Evolutionary conservation across 345 rosid species (phyloP), one percentile per base, ranked within the genome.

Genomic region (Populus pruinosa): DNA sequence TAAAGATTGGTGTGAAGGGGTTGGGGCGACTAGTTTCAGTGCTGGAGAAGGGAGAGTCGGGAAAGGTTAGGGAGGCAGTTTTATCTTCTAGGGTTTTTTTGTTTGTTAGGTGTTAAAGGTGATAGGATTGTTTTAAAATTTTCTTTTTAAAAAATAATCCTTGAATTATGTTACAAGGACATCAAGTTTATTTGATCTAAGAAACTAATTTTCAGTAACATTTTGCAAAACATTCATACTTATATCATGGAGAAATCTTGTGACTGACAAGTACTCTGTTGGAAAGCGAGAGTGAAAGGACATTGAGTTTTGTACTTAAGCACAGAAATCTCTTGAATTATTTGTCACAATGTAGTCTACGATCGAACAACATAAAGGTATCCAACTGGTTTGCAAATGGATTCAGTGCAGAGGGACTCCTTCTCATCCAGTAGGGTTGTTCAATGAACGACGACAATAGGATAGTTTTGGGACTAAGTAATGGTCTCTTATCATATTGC

Each of bases 381-480:
- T 67, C 55, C 68, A 35, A 64, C 50, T 69, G 43, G 61, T 39
- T 44, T 27, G 10, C 68, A 6, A 47, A 83, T 83, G 88, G 85
- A 88, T 86, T 84, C 87, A 85, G 79, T 83, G 94, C 74, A 86
- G 86, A 73, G 72, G 83, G 87, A 84, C 88, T 79, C 56, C 65
- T 79, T 88, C 82, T 82, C 66, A 55, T 83, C 79, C 77, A 80
- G 83, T 82, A 80, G 71, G 76, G 66, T 67, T 36, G 81, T 81
- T 73, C 80, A 78, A 27, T 78, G 87, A 74, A 33, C 0, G 0
- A 81, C 72, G 73, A 16, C 20, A 67, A 29, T 31, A 62, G 47
- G 70, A 56, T 14, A 73, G 61, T 25, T 33, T 49, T 9, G 35
- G 1, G 29, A 76, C 31, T 44, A 29, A 72, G 55, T 17, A n/a